These are phyloP conservation scores for Podospora bellae-mahoneyi DNA, from an alignment of 495 filamentous ascomycete genomes.

Conservation along the genomic window DNA sequence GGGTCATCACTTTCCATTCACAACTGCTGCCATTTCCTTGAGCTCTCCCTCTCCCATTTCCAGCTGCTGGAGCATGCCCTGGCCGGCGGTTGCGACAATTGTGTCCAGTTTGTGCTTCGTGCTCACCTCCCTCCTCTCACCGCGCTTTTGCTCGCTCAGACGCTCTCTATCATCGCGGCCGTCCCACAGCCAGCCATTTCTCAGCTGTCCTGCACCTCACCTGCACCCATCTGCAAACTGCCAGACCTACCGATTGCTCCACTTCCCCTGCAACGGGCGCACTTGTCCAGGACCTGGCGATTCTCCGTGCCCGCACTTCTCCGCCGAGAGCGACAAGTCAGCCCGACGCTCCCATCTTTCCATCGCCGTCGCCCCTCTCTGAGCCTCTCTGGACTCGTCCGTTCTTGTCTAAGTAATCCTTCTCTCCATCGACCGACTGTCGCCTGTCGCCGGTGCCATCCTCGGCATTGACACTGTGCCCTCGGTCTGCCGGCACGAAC, in stretches of 20 bases:
- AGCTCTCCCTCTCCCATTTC: background rate
- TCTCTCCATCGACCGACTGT: background rate
- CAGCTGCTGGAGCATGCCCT: background rate
- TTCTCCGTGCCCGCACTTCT: background rate
- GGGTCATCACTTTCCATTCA: constrained; percentile 4
- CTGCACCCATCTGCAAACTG: background rate
- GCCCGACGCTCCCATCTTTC: background rate
- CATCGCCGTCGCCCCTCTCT: background rate
- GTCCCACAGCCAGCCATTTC: background rate
- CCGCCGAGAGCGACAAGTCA: background rate
- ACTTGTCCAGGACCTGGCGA: background rate
- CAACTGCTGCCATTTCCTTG: background rate
- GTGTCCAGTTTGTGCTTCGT: background rate
- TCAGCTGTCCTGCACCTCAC: background rate
- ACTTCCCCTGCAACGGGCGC: background rate
- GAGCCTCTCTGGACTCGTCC: constrained; percentile 9
- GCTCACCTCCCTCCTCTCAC: background rate
- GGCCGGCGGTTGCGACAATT: background rate
- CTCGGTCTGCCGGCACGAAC: background rate
- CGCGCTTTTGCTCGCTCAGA: background rate
- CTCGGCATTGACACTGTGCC: background rate
- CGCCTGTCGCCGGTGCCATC: background rate
- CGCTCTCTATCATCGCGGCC: too few species aligned
- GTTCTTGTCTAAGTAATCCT: background rate
- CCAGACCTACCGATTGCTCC: background rate